Percentiles rank a stretch among this genome's conserved stretches.
These are phyloP conservation scores for Adansonia gregorii DNA, from an alignment of 441 rosid species.

Conservation along the genomic window DNA sequence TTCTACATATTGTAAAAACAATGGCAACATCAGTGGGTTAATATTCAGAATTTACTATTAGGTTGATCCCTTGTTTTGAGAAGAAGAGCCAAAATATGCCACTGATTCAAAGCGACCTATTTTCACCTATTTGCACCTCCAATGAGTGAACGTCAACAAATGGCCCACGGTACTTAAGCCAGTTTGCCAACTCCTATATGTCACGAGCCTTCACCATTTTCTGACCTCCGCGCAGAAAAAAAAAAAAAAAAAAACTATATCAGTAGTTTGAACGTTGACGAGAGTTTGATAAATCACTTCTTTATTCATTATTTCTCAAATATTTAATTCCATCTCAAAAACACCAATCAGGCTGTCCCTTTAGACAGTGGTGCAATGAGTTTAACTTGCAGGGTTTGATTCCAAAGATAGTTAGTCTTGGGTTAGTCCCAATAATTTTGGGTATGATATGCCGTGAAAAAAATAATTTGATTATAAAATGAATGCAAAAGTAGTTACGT, in stretches of 20 bases:
- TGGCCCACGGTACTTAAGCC: no score
- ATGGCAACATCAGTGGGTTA: no score
- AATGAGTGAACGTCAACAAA: no score
- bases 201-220: conserved; percentile 9
- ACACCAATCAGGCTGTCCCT: neutral
- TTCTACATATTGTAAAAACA: no score
- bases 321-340: neutral
- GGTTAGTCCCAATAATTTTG: no score
- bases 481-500: no score
- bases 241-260: neutral
- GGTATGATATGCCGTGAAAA: no score
- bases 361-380: neutral
- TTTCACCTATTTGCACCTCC: neutral
- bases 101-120: neutral
- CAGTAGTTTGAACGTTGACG: no score
- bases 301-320: neutral
- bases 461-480: no score
- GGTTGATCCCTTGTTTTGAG: neutral
- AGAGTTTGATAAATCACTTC: neutral
- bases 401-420: neutral
- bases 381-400: neutral
- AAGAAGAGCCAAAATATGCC: neutral
- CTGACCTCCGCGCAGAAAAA: neutral
- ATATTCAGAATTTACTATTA: no score
- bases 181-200: no score